Evolutionary conservation across 78 protist species (phyloP).

Genomic region (Dictyostelium firmibasis): DNA sequence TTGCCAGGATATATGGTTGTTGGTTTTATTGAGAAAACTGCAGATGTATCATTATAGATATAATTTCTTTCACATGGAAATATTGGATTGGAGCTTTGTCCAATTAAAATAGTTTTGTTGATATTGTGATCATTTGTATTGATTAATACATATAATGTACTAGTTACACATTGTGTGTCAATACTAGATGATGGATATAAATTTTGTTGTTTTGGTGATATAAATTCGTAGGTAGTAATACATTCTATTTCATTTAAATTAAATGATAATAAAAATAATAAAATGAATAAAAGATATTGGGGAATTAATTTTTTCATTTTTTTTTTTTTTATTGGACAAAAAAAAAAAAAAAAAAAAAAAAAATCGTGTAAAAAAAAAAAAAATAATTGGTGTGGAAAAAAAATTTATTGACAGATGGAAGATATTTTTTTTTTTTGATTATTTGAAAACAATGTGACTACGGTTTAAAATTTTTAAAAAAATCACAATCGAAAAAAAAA

Average conservation of each 20-base stretch:
- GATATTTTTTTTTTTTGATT: no score
- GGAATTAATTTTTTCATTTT: background rate
- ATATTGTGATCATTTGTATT: background rate
- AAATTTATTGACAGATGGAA: no score
- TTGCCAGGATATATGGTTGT: background rate
- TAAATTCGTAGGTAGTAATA: background rate
- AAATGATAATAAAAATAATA: background rate
- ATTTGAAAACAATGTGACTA: no score
- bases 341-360: no score
- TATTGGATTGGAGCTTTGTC: background rate
- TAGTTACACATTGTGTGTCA: background rate
- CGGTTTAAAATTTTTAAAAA: no score
- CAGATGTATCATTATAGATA: background rate
- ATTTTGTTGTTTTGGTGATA: background rate
- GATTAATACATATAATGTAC: background rate
- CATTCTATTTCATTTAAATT: background rate
- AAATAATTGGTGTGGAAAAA: no score
- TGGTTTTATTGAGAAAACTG: background rate
- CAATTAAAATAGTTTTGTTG: background rate
- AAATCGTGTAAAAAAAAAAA: no score
- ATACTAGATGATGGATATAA: background rate
- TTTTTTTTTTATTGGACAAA: no score
- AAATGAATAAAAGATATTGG: background rate
- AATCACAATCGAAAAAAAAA: no score
- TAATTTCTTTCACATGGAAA: background rate